Evolutionary conservation across 495 filamentous ascomycete species (phyloP).

Genomic region (Hamigera avellanea): DNA sequence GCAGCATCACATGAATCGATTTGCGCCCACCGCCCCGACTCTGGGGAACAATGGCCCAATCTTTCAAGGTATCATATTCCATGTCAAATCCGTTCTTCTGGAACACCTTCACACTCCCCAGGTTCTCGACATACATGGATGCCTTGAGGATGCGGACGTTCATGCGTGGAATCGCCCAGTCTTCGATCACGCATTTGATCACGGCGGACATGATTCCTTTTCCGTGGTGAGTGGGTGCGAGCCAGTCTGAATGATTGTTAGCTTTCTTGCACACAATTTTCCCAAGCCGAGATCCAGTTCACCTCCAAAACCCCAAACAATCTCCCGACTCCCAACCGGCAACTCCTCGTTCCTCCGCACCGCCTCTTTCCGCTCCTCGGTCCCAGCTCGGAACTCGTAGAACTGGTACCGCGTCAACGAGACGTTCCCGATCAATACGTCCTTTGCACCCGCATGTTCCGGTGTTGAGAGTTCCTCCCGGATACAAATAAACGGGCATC

Average conservation of each 20-base stretch:
- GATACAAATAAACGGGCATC: slow-evolving; percentile 16
- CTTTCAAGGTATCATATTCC: slow-evolving; percentile 5
- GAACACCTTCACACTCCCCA: slow-evolving; percentile 13
- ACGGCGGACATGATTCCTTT: slow-evolving; percentile 18
- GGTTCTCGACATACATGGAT: slow-evolving; percentile 11
- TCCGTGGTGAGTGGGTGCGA: slow-evolving; percentile 12
- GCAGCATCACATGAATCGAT: slow-evolving; percentile 4
- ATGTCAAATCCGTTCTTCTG: slow-evolving; percentile 13
- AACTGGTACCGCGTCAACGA: slow-evolving; percentile 10
- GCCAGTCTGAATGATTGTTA: slow-evolving; percentile 10
- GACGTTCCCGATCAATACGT: slow-evolving; percentile 15
- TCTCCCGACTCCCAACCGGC: slow-evolving; percentile 8
- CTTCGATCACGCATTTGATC: slow-evolving; percentile 7
- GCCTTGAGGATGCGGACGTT: slow-evolving; percentile 10
- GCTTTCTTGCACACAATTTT: not conserved
- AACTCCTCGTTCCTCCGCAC: slow-evolving; percentile 10
- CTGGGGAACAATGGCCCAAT: slow-evolving; percentile 7
- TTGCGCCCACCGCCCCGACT: slow-evolving; percentile 9
- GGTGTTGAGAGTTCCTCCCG: too few relatives aligned
- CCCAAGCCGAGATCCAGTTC: too few relatives aligned
- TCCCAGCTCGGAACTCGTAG: slow-evolving; percentile 11
- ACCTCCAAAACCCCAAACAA: slow-evolving; percentile 16
- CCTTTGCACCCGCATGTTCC: too few relatives aligned
- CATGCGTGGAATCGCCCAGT: slow-evolving; percentile 19
- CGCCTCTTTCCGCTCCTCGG: slow-evolving; percentile 7